Percentiles rank a stretch among this genome's conserved stretches.
Conservation (phyloP, 305 asterid species). For the Plantago lanceolata region DNA sequence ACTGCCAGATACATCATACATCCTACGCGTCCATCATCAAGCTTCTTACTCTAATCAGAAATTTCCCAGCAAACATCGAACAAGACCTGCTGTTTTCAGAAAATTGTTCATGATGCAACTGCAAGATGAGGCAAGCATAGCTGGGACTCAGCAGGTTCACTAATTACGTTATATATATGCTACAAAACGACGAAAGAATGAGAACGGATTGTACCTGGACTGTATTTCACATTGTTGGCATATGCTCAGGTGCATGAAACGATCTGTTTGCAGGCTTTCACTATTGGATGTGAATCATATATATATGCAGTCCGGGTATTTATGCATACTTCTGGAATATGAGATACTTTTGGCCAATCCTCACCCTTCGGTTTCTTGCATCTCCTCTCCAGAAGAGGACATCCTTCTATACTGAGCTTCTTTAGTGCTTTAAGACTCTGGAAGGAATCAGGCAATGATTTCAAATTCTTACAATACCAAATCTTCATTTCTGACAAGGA, state of each 20-base stretch:
- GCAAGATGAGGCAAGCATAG: no score
- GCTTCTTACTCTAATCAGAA: no score
- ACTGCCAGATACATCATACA: no score
- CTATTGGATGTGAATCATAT: no score
- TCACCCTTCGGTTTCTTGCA: constrained; percentile 24
- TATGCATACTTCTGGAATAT: constrained; percentile 17
- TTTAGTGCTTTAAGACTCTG: constrained; percentile 21
- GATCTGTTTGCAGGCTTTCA: not conserved
- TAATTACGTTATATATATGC: not conserved
- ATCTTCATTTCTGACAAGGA: constrained; percentile 11
- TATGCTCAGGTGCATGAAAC: not conserved
- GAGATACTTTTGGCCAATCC: constrained; percentile 26
- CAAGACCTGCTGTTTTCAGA: no score
- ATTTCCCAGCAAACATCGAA: no score
- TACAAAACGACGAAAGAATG: not conserved
- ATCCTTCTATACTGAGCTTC: not conserved
- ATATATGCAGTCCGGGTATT: not conserved
- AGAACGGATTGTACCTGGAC: not conserved
- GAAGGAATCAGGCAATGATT: constrained; percentile 22
- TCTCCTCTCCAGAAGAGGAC: constrained; percentile 19
- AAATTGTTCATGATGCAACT: no score
- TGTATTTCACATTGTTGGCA: not conserved
- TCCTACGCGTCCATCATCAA: no score
- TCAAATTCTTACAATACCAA: constrained; percentile 7
- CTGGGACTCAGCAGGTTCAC: not conserved